Percentiles rank a stretch among this genome's conserved stretches.
Evolutionary conservation across 371 early-diverging fungal species (phyloP).

Genomic region (Syncephalis fuscata): DNA sequence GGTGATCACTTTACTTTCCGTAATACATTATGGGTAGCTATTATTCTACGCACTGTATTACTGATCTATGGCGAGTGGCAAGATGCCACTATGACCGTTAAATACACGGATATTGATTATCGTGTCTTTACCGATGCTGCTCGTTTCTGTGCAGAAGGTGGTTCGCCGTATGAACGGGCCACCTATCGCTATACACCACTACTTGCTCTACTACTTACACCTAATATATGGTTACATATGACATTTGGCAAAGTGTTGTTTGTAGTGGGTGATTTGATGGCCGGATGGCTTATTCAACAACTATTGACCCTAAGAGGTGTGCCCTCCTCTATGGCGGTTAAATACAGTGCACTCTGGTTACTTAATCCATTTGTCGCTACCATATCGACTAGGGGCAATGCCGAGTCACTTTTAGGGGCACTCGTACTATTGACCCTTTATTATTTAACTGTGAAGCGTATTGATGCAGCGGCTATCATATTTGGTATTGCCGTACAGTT

Average conservation of each 20-base stretch:
- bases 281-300: slow-evolving; percentile 46
- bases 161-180: slow-evolving; percentile 73
- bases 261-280: slow-evolving; percentile 53
- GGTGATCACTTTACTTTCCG: not conserved
- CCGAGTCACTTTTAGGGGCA: slow-evolving; percentile 68
- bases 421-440: slow-evolving; percentile 64
- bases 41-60: slow-evolving; percentile 16
- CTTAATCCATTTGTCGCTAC: slow-evolving; percentile 90
- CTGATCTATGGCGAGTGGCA: slow-evolving; percentile 72
- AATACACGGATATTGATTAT: slow-evolving; percentile 96
- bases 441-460: slow-evolving; percentile 30
- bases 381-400: slow-evolving; percentile 91
- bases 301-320: slow-evolving; percentile 35
- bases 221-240: slow-evolving; percentile 49
- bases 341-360: slow-evolving; percentile 45
- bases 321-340: slow-evolving; percentile 22
- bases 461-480: slow-evolving; percentile 38
- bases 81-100: slow-evolving; percentile 67
- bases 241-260: slow-evolving; percentile 87
- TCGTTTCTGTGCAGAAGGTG: slow-evolving; percentile 43
- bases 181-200: slow-evolving; percentile 96
- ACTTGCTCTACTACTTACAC: slow-evolving; percentile 67
- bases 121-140: slow-evolving; percentile 91
- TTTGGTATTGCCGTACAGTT: slow-evolving; percentile 92
- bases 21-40: not conserved